Evolutionary conservation across 768 basidiomycete species (phyloP), one percentile per base, ranked within the genome.

Genomic region (Inosperma sp.): DNA sequence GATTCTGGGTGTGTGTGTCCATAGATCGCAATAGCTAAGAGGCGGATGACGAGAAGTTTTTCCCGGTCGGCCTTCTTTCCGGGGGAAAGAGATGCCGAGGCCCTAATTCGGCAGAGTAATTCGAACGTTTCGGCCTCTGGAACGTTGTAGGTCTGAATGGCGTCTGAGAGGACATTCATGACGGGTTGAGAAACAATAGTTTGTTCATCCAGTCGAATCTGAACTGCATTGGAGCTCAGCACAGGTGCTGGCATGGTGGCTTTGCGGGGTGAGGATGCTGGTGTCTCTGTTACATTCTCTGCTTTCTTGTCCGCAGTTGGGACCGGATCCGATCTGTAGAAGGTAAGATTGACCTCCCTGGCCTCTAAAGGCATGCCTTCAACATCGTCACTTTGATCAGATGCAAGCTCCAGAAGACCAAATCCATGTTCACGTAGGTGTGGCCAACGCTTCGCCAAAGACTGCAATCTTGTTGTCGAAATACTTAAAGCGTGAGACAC

Each of bases 1-100:
- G 76, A 75, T 68, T 98, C 94, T 36, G 75, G 65, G 62, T 91
- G 84, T 46, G 90, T 91, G 65, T 92, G 91, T 25, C 88, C 88
- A 61, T 91, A 97, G 39, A 94, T 88, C 19, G 93, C 88, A 51
- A 95, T 86, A 8, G 95, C 84, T 35, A 96, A 73, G 19, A 97
- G 78, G 51, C 94, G 82, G 36, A 89, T 77, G 53, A 82, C 72
- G 36, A 94, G 78, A 34, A 97, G 79, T 64, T 92, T 88, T 67
- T 86, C 82, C 29, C 93, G 81, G 17, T 84, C 82, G 21, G 63
- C 74, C 51, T 80, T 77, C 50, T 76, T 74, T 13, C 75, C 80
- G 19, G 72, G 75, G 9, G 77, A 73, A 34, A 95, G 70, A 7
- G 83, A 82, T 54, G 80, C 76, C n/a, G 88, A 85, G 29, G 86